Base-by-base conservation (phyloP, 2,329 filamentous ascomycete species). In the Cytospora leucostoma region DNA sequence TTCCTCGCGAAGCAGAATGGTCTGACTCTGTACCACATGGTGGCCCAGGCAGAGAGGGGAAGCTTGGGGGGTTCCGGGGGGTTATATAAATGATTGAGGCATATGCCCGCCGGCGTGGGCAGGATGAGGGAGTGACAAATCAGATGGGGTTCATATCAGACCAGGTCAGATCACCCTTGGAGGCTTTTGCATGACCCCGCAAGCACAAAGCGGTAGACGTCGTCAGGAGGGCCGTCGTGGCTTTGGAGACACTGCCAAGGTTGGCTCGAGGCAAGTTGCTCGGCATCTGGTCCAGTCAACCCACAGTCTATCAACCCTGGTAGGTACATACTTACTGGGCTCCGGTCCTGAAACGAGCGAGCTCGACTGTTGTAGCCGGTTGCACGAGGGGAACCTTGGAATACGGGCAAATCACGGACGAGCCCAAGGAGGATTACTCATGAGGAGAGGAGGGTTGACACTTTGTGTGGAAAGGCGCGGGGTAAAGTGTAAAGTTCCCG, bases 21-120 rank as follows among this genome's bases (percentile, higher is more conserved):
- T 47, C 44, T 47, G 44, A 21, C 44, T 47, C 44, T 47, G 44
- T 47, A 47, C 44, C 44, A 47, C 44, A 47, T 47, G n/a, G 44
- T 47, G 44, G 44, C n/a, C n/a, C 11, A 10, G 44, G 21, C n/a
- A 47, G 44, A 47, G 44, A 47, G 44, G 44, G 44, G 44, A 47
- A 47, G 44, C n/a, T 47, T 47, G 44, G 44, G 44, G 44, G n/a
- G n/a, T n/a, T n/a, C n/a, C n/a, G n/a, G n/a, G 44, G 27, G 27
- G 2, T 27, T 47, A 47, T 47, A 47, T 47, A 47, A 47, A 47
- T n/a, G 44, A 47, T n/a, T 4, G n/a, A 7, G 44, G 44, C 44
- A 47, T 21, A 27, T 37, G 44, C 44, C 44, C 44, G 13, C n/a
- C 44, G 44, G 44, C 11, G 44, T 21, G 15, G 44, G 44, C n/a